phyloP scores from a whole-genome alignment of 768 basidiomycete species.

The Serendipita sp. region DNA sequence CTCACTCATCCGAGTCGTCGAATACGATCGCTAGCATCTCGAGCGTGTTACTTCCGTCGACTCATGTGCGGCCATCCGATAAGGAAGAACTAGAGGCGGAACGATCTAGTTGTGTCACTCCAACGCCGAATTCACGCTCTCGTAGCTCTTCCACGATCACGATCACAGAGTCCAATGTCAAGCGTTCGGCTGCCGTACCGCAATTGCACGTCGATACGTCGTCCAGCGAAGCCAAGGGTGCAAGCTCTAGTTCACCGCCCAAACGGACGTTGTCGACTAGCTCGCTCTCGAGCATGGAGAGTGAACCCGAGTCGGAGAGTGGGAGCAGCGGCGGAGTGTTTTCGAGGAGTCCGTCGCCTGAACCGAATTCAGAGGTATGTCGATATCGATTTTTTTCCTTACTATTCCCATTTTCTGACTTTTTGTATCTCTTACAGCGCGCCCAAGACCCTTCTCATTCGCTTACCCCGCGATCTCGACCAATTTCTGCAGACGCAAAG shows the following conservation, averaged over 20 bases:
- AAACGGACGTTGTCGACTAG: background rate
- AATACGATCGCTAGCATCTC: no score
- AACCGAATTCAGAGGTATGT: constrained; percentile 2
- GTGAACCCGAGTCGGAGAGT: constrained; percentile 5
- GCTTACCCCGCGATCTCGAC: constrained; percentile 4
- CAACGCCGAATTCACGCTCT: background rate
- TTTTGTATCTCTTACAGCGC: background rate
- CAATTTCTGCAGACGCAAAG: constrained; percentile 1
- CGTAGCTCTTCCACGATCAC: background rate
- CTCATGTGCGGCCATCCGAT: background rate
- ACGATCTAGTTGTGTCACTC: background rate
- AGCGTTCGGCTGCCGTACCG: background rate
- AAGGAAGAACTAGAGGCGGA: background rate
- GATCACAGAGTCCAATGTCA: background rate
- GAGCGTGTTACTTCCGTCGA: background rate
- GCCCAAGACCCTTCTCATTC: background rate
- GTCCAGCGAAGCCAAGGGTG: background rate
- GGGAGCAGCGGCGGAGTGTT: constrained; percentile 1
- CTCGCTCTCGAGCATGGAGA: background rate
- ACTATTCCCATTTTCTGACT: background rate
- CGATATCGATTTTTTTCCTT: background rate
- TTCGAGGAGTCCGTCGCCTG: background rate
- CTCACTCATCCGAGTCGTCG: no score
- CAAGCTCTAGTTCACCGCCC: background rate
- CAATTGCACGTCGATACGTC: background rate